phyloP scores from a whole-genome alignment of 768 basidiomycete species.

The Cantharellus cinnabarinus region DNA sequence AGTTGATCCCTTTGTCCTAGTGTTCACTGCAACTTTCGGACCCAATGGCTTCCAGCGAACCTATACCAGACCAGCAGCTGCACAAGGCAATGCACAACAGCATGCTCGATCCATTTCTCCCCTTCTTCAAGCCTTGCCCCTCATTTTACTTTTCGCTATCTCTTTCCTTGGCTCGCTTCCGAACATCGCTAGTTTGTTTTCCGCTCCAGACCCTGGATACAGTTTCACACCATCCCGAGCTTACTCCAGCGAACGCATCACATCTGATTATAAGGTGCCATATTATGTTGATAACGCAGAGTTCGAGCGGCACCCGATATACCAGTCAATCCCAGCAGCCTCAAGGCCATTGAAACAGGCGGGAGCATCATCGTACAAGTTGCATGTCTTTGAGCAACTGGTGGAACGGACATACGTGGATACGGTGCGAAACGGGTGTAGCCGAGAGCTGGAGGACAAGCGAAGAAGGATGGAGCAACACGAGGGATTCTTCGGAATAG shows the following conservation, averaged over 20 bases:
- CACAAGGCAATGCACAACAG: neutral
- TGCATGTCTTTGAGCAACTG: constrained; percentile 49
- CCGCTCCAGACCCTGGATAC: constrained; percentile 62
- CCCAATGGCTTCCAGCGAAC: constrained; percentile 65
- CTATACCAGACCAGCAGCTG: constrained; percentile 20
- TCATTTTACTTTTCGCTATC: constrained; percentile 67
- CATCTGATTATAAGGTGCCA: constrained; percentile 43
- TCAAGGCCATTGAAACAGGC: constrained; percentile 12
- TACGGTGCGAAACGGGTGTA: constrained; percentile 50
- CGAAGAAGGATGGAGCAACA: constrained; percentile 55
- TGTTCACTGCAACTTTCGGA: constrained; percentile 65
- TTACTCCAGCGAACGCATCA: constrained; percentile 51
- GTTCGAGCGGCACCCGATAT: constrained; percentile 60
- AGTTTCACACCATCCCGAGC: constrained; percentile 41
- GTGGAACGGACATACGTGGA: constrained; percentile 62
- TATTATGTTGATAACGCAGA: constrained; percentile 74
- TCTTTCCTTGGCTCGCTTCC: constrained; percentile 70
- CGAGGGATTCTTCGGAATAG: constrained; percentile 75
- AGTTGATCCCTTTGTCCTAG: constrained; percentile 15
- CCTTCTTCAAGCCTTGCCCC: constrained; percentile 60
- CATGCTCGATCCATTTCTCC: constrained; percentile 17
- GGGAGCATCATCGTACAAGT: constrained; percentile 15
- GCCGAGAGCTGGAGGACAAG: constrained; percentile 42
- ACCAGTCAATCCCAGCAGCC: constrained; percentile 18
- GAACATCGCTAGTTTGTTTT: constrained; percentile 16